Conservation (phyloP, 352 stramenopile genomes). For the Pythium sukuiense region DNA sequence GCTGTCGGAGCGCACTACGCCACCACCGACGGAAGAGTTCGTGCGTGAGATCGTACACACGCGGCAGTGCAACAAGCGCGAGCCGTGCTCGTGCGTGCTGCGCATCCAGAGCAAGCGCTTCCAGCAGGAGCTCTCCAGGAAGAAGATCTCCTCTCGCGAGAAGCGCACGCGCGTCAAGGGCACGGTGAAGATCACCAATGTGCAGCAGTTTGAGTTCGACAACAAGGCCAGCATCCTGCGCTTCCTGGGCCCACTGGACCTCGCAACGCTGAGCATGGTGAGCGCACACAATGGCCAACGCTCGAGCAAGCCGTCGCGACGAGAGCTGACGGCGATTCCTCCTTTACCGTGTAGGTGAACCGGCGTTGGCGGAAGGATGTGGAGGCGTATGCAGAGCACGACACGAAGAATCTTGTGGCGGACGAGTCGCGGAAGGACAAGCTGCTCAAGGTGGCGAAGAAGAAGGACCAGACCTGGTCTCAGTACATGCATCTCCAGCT, state of each 20-base stretch:
- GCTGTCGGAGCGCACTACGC: neutral
- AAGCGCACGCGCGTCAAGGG: conserved; percentile 13
- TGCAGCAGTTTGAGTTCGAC: conserved; percentile 50
- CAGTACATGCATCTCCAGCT: conserved; percentile 75
- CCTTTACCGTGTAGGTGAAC: conserved; percentile 49
- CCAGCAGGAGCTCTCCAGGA: conserved; percentile 49
- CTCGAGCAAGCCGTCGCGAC: neutral
- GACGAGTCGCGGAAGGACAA: conserved; percentile 32
- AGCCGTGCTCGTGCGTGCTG: conserved; percentile 67
- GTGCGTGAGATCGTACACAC: conserved; percentile 43
- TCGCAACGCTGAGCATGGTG: conserved; percentile 70
- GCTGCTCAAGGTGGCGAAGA: conserved; percentile 54
- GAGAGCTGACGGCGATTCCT: neutral
- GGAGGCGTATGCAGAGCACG: conserved; percentile 52
- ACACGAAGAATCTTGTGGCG: conserved; percentile 41
- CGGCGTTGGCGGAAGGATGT: conserved; percentile 41
- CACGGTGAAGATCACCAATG: conserved; percentile 35
- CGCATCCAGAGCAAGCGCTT: conserved; percentile 70
- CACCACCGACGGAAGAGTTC: neutral
- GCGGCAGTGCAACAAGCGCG: conserved; percentile 61
- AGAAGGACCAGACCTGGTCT: conserved; percentile 54
- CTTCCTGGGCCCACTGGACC: conserved; percentile 44
- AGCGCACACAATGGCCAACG: conserved; percentile 3
- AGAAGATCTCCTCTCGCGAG: conserved; percentile 19
- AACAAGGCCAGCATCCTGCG: conserved; percentile 47